These are phyloP conservation scores for Trichosporon coremiiforme DNA, from an alignment of 1,284 basidiomycete species.

Conservation along the genomic window DNA sequence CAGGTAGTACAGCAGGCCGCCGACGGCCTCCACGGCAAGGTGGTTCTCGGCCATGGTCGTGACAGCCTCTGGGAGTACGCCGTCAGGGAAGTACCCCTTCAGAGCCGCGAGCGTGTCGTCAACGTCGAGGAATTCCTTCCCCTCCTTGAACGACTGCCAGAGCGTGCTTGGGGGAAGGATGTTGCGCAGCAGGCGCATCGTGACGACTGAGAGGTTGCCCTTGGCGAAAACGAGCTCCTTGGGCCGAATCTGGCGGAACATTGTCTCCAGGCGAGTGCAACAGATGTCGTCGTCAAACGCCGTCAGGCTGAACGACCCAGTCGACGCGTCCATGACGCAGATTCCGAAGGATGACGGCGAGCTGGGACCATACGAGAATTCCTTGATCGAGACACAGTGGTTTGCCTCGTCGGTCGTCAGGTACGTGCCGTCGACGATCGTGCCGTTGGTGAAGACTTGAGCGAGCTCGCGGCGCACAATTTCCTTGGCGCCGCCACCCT, in stretches of 20 bases:
- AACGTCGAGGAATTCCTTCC: constrained; percentile 75
- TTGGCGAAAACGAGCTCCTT: constrained; percentile 93
- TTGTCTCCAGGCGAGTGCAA: constrained; percentile 88
- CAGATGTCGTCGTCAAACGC: constrained; percentile 90
- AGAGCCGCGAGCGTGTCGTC: constrained; percentile 73
- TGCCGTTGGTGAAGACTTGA: constrained; percentile 96
- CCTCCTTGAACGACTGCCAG: constrained; percentile 73
- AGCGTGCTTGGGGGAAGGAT: constrained; percentile 75
- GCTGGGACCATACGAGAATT: constrained; percentile 28
- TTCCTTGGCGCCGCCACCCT: constrained; percentile 63
- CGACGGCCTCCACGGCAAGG: constrained; percentile 77
- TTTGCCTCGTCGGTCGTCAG: constrained; percentile 91
- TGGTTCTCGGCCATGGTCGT: constrained; percentile 68
- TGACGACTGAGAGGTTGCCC: constrained; percentile 79
- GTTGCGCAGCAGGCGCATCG: constrained; percentile 75
- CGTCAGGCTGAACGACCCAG: constrained; percentile 91
- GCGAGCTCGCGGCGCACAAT: constrained; percentile 85
- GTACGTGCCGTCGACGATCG: constrained; percentile 86
- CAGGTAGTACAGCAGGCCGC: constrained; percentile 88
- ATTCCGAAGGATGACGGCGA: constrained; percentile 69
- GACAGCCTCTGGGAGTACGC: constrained; percentile 72
- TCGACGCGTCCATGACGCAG: constrained; percentile 93
- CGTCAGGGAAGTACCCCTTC: constrained; percentile 64
- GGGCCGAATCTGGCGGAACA: constrained; percentile 87
- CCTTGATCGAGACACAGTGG: constrained; percentile 90